Evolutionary conservation across 2,329 filamentous ascomycete genomes (phyloP).

Genomic region (Geosmithia morbida): DNA sequence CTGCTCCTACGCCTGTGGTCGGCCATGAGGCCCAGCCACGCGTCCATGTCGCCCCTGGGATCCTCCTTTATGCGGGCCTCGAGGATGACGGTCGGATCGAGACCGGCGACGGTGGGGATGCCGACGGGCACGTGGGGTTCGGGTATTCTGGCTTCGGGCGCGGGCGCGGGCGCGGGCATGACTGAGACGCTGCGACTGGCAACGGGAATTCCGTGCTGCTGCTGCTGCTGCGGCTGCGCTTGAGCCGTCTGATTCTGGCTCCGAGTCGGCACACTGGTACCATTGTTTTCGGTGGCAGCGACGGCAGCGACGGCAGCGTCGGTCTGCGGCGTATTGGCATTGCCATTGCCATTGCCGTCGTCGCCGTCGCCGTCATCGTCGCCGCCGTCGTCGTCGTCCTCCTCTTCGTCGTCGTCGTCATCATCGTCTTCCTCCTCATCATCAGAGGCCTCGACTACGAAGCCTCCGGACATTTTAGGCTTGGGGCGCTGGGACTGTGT

Average conservation of each 20-base stretch:
- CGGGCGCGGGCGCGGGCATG: conserved; percentile 5
- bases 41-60: conserved; percentile 79
- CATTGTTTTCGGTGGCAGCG: not conserved
- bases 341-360: too few species aligned
- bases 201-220: not conserved
- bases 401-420: conserved; percentile 10
- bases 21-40: conserved; percentile 77
- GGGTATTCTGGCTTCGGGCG: conserved; percentile 12
- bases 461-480: conserved; percentile 44
- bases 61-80: conserved; percentile 90
- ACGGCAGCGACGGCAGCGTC: too few species aligned
- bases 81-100: conserved; percentile 62
- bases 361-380: too few species aligned
- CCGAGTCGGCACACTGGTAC: conserved; percentile 1
- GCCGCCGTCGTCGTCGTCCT: conserved; percentile 3
- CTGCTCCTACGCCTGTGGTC: conserved; percentile 74
- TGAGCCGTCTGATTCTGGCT: not conserved
- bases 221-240: conserved; percentile 1
- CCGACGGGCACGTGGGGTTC: conserved; percentile 3
- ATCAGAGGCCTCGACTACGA: conserved; percentile 45
- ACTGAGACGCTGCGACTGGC: conserved; percentile 5
- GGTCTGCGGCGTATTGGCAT: too few species aligned
- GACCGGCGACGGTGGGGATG: conserved; percentile 23
- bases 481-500: conserved; percentile 21
- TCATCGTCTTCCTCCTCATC: conserved; percentile 31